Evolutionary conservation across 768 basidiomycete genomes (phyloP).

Genomic region (Lentinula guzmanii): DNA sequence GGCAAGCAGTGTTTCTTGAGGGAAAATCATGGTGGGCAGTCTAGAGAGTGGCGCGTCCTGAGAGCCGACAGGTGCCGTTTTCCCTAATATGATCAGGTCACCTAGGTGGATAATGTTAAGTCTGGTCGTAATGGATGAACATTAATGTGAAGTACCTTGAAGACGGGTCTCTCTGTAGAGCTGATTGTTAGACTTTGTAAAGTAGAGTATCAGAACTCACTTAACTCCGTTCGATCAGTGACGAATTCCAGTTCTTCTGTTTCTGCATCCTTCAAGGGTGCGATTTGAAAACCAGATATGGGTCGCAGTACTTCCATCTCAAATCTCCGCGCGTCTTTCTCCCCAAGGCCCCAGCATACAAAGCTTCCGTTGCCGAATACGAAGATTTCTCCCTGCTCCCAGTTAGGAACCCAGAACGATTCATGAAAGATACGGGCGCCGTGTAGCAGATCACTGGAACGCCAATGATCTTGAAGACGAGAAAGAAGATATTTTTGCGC

Average conservation of each 20-base stretch:
- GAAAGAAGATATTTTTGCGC: constrained; percentile 77
- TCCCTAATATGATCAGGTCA: constrained; percentile 86
- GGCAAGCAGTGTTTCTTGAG: constrained; percentile 68
- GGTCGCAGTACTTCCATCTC: constrained; percentile 53
- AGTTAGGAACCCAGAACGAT: constrained; percentile 59
- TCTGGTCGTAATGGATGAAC: neutral
- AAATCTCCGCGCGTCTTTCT: constrained; percentile 68
- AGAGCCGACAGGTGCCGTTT: constrained; percentile 53
- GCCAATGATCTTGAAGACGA: constrained; percentile 43
- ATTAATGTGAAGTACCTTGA: constrained; percentile 35
- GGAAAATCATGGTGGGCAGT: constrained; percentile 49
- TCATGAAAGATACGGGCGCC: constrained; percentile 62
- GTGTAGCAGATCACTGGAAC: constrained; percentile 37
- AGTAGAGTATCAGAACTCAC: constrained; percentile 10
- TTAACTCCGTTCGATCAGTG: constrained; percentile 83
- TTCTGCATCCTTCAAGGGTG: constrained; percentile 61
- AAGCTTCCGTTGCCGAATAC: constrained; percentile 85
- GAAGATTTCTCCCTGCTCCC: constrained; percentile 74
- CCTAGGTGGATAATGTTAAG: constrained; percentile 20
- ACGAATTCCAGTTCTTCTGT: constrained; percentile 93
- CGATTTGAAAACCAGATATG: constrained; percentile 54
- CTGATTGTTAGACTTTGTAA: neutral
- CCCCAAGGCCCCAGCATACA: constrained; percentile 85
- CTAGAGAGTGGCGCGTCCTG: constrained; percentile 36
- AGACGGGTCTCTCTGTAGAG: constrained; percentile 68